These are phyloP conservation scores for Alternaria rosae DNA, from an alignment of 2,329 filamentous ascomycete species.

Conservation along the genomic window DNA sequence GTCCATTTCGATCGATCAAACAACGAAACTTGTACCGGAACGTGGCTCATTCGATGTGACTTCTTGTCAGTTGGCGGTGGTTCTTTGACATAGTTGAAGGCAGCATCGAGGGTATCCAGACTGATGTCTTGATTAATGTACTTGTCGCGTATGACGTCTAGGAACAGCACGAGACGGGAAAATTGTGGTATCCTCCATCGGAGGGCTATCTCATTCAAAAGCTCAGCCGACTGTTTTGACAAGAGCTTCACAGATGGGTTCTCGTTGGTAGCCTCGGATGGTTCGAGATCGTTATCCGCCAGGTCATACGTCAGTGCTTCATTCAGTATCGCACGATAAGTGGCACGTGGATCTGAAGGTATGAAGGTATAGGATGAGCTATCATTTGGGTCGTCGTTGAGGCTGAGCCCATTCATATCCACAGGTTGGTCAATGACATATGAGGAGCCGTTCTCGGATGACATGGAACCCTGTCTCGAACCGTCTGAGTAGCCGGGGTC, in stretches of 20 bases:
- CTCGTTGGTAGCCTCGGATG: constrained; percentile 58
- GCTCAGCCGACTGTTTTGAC: constrained; percentile 79
- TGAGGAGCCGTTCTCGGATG: constrained; percentile 55
- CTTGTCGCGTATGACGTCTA: constrained; percentile 86
- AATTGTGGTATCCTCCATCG: constrained; percentile 90
- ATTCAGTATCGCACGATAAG: constrained; percentile 82
- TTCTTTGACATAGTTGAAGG: constrained; percentile 83
- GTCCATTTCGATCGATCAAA: constrained; percentile 62
- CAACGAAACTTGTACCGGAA: constrained; percentile 45
- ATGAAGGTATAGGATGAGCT: constrained; percentile 85
- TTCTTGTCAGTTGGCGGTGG: constrained; percentile 71
- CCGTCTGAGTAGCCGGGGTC: constrained; percentile 57
- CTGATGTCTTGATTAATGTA: constrained; percentile 84
- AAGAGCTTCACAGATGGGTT: constrained; percentile 61
- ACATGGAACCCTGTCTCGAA: constrained; percentile 56
- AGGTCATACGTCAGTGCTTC: constrained; percentile 73
- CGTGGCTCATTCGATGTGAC: constrained; percentile 60
- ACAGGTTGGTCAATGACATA: constrained; percentile 72
- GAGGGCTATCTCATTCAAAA: constrained; percentile 83
- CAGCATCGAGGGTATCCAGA: constrained; percentile 80
- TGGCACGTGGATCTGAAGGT: constrained; percentile 80
- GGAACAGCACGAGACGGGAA: constrained; percentile 78
- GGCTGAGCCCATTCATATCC: constrained; percentile 70
- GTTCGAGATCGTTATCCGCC: constrained; percentile 61
- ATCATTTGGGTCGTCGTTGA: constrained; percentile 61